Evolutionary conservation across 805 yeast species (phyloP), one percentile per base, ranked within the genome.

Genomic region (Komagataella phaffii): DNA sequence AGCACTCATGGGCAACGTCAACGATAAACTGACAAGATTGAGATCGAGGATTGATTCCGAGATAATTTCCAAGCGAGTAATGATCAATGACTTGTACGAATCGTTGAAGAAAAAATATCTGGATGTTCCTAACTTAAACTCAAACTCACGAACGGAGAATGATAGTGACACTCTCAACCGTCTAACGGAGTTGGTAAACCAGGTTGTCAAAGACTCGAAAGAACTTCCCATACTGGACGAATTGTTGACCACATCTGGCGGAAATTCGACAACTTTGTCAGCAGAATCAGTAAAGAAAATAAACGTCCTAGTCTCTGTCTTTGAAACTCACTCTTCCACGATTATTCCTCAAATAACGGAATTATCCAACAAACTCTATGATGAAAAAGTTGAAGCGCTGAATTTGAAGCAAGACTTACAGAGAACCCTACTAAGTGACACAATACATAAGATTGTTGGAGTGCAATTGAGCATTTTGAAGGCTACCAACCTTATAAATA

Each of bases 51-150:
- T 80, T 0, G 71, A 69, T 30, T 52, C 51, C 1, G 74, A 74
- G 10, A 68, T 70, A 43, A 62, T 61, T 44, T 36, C 56, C 7
- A 69, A 70, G 4, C 69, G 71, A 48, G 51, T 66, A 2, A 53
- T 49, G 0, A 64, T 80, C 5, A 74, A 73, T 18, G 59, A 59
- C 40, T 67, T 66, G 10, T 71, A 78, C 40, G 79, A 76, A 45
- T 6, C 30, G 14, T 23, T 45, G 17, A 45, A 45, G 47, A 18
- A 10, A n/a, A 24, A 21, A 52, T 17, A 56, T 14, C 14, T 30
- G 12, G 40, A 30, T 8, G 40, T 30, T 7, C 40, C 40, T 4
- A 10, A 30, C 40, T 30, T 30, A 3, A 30, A 30, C 40, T 30
- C 40, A 10, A 10, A 3, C 14, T 30, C 40, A 30, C 12, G 40